Conservation (phyloP, 257 asterid genomes). For the Solanum lignicaule region DNA sequence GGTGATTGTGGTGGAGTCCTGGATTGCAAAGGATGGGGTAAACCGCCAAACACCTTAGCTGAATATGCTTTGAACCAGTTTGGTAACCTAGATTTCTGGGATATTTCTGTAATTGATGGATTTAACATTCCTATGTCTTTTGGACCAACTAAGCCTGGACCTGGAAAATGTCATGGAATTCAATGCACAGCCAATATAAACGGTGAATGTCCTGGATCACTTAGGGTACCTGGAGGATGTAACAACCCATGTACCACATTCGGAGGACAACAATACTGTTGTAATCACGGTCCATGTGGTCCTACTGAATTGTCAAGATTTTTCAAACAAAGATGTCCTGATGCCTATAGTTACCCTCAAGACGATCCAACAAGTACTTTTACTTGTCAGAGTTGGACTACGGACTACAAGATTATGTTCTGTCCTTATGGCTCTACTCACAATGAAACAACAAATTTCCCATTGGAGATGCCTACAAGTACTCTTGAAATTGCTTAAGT, state of each 20-base stretch:
- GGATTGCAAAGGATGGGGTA: constrained; percentile 28
- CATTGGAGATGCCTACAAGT: background rate
- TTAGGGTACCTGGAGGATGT: constrained; percentile 34
- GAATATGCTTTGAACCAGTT: constrained; percentile 45
- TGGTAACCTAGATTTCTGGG: constrained; percentile 33
- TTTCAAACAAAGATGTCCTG: constrained; percentile 35
- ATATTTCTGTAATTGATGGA: constrained; percentile 37
- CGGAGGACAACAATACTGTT: constrained; percentile 24
- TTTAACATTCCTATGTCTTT: constrained; percentile 57
- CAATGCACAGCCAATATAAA: constrained; percentile 27
- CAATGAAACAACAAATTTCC: background rate
- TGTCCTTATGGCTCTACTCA: constrained; percentile 12
- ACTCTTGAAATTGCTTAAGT: background rate
- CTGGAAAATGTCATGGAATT: constrained; percentile 18
- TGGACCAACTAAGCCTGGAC: constrained; percentile 6
- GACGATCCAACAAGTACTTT: constrained; percentile 18
- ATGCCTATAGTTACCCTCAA: constrained; percentile 37
- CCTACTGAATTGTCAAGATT: constrained; percentile 26
- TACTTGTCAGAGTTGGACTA: constrained; percentile 13
- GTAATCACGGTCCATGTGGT: constrained; percentile 19
- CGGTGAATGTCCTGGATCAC: constrained; percentile 28
- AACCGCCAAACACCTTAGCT: constrained; percentile 40
- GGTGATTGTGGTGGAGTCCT: constrained; percentile 57
- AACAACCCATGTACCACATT: constrained; percentile 37
- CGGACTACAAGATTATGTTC: constrained; percentile 17